These are phyloP conservation scores for Colletotrichum lini DNA, from an alignment of 2,329 filamentous ascomycete species.

Conservation along the genomic window DNA sequence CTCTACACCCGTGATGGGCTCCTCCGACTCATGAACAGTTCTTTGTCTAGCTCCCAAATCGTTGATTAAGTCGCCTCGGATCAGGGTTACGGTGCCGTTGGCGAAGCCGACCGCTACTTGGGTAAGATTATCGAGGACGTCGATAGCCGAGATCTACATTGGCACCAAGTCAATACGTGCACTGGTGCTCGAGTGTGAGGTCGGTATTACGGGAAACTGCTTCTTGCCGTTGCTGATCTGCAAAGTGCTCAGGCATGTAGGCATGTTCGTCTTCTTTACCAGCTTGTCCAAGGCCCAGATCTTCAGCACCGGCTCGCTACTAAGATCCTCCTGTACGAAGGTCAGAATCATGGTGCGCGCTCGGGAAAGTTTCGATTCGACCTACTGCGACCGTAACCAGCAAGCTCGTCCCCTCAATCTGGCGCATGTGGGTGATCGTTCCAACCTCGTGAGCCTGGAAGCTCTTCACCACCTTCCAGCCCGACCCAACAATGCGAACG, in stretches of 20 bases:
- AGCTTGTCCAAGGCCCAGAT: conserved; percentile 98
- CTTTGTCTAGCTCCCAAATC: conserved; percentile 95
- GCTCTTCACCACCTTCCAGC: conserved; percentile 87
- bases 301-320: conserved; percentile 89
- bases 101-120: conserved; percentile 97
- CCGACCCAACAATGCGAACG: conserved; percentile 88
- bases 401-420: conserved; percentile 88
- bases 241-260: conserved; percentile 89
- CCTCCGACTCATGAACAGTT: conserved; percentile 95
- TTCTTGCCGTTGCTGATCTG: conserved; percentile 91
- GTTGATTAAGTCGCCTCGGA: conserved; percentile 94
- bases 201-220: conserved; percentile 82
- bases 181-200: not conserved
- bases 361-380: not conserved
- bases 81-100: conserved; percentile 93
- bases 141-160: conserved; percentile 84
- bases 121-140: conserved; percentile 87
- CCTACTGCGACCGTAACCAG: conserved; percentile 82
- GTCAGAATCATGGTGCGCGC: not conserved
- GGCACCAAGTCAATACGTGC: not conserved
- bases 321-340: conserved; percentile 79
- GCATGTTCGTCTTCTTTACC: conserved; percentile 92
- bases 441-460: conserved; percentile 89
- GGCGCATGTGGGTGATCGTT: conserved; percentile 91
- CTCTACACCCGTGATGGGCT: conserved; percentile 93